Evolutionary conservation across 495 filamentous ascomycete genomes (phyloP), one percentile per base, ranked within the genome.

Genomic region (Viridothelium virens): DNA sequence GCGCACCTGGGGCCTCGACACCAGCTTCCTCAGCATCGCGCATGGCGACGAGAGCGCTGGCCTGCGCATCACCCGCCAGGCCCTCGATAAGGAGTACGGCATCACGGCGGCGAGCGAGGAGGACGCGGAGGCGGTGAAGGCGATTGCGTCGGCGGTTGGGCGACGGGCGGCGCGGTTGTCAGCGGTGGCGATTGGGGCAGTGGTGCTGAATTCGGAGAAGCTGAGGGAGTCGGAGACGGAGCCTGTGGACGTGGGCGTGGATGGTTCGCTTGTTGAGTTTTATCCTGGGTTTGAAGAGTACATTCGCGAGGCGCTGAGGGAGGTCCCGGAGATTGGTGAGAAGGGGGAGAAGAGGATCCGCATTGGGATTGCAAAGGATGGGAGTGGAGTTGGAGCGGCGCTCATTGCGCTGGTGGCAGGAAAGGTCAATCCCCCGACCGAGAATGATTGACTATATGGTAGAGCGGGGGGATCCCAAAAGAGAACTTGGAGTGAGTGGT

Each of bases 301-400:
- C 76, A 83, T 96, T 73, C 85, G 86, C 34, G 89, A 91, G 70
- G 89, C 89, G 34, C 75, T 96, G 63, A 77, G 85, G 33, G 83
- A 83, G 64, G 82, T 96, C 18, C 80, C 87, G 38, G 83, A 86
- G 65, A 86, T 96, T 70, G 92, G 91, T 11, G 75, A 73, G 11
- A 79, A 81, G 11, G 89, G 90, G 9, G 90, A 93, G 64, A 86
- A 88, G 76, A 87, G 85, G 75, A 84, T 97, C 67, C 82, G 90
- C 50, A 96, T 97, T 70, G 92, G 91, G 12, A 91, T 96, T 76
- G 92, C 92, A 63, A 93, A 94, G 83, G 92, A 97, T 78, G 92
- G 92, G 61, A 89, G 85, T 66, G 92, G 92, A 63, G 92, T 97
- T 61, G 92, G 92, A 37, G 92, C 92, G 9, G 92, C 92, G 61